A percentile compares a stretch with the other conserved stretches of the same genome.
Evolutionary conservation across 495 filamentous ascomycete species (phyloP).

Genomic region (Penicillium waksmanii): DNA sequence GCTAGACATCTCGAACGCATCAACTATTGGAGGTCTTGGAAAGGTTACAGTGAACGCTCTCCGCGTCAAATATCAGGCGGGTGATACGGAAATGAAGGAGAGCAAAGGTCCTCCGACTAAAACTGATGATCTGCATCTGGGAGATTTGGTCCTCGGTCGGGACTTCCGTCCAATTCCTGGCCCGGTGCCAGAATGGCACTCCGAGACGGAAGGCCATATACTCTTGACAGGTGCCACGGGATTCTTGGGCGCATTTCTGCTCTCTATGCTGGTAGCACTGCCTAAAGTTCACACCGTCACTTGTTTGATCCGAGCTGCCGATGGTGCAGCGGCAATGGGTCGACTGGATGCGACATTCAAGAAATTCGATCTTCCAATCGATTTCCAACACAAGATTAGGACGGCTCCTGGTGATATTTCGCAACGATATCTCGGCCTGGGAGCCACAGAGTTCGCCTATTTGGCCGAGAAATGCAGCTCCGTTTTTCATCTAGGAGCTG

Average conservation of each 20-base stretch:
- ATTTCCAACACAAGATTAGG: neutral
- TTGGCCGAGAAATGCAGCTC: neutral
- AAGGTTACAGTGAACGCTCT: too few relatives aligned
- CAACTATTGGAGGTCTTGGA: too few relatives aligned
- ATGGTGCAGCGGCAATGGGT: neutral
- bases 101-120: too few relatives aligned
- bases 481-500: neutral
- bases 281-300: slow-evolving; percentile 3
- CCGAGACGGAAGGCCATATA: neutral
- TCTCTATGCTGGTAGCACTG: slow-evolving; percentile 29
- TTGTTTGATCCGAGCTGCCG: neutral
- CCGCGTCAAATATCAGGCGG: too few relatives aligned
- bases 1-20: too few relatives aligned
- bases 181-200: neutral
- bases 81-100: too few relatives aligned
- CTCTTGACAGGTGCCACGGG: slow-evolving; percentile 25
- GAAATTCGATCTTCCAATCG: neutral
- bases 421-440: neutral
- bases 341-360: neutral
- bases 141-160: too few relatives aligned
- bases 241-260: slow-evolving; percentile 34
- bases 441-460: neutral
- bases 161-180: neutral
- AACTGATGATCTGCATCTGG: too few relatives aligned
- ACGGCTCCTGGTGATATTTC: neutral